Conservation (phyloP, 192 early-diverging fungal genomes). For the Coemansia sp. region DNA sequence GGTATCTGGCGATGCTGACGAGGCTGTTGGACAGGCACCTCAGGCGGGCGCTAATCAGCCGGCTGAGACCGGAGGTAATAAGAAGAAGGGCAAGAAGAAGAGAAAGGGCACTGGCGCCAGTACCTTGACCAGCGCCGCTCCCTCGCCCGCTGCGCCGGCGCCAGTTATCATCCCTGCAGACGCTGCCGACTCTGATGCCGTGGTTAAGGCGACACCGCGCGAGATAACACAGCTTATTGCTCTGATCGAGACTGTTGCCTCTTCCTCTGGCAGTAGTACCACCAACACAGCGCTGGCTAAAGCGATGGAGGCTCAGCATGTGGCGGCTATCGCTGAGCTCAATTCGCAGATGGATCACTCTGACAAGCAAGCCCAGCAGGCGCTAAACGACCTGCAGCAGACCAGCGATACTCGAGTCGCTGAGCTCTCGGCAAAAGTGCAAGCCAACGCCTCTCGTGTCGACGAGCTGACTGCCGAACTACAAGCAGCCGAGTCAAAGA, state of each 20-base stretch:
- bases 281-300: background rate
- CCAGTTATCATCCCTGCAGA: background rate
- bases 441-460: constrained; percentile 1
- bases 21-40: background rate
- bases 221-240: constrained; percentile 33
- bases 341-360: constrained; percentile 15
- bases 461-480: constrained; percentile 3
- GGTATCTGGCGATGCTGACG: background rate
- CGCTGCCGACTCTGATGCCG: background rate
- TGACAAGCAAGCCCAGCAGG: constrained; percentile 6
- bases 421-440: background rate
- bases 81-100: constrained; percentile 46
- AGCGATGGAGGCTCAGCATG: background rate
- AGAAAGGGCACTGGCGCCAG: constrained; percentile 25
- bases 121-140: background rate
- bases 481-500: background rate
- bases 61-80: constrained; percentile 3
- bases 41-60: background rate
- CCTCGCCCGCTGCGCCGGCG: constrained; percentile 19
- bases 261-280: background rate
- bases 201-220: constrained; percentile 10
- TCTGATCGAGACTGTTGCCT: constrained; percentile 23
- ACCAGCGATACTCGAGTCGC: background rate
- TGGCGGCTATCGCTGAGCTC: background rate
- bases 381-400: background rate